Evolutionary conservation across 176 grass and related monocot species (phyloP), one percentile per base, ranked within the genome.

Genomic region (Lolium perenne): DNA sequence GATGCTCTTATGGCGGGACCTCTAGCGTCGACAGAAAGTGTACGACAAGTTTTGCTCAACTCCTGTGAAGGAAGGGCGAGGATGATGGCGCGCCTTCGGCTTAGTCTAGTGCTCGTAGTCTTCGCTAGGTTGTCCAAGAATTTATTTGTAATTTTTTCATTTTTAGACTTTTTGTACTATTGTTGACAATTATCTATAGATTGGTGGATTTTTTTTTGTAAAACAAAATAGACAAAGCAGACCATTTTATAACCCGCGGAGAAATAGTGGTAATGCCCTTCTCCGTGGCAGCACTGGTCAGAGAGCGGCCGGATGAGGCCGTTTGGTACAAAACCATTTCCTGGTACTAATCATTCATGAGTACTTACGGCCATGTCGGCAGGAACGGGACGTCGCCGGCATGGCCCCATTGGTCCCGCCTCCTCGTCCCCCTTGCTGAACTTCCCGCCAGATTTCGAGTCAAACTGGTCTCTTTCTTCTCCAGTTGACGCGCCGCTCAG

Each of bases 381-480:
- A 56, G 5, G 17, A 0, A 7, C 48, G 48, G 48, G 11, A 50
- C 48, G 48, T 12, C 10, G 48, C 48, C 0, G 10, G 48, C 48
- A 11, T 11, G 48, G 70, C 47, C n/a, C 69, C 17, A 41, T 68
- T 60, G 68, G 82, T 67, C 71, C 71, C 61, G 14, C 0, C 50
- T 53, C 65, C 20, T 62, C 46, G 14, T 26, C 32, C 35, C 20
- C 53, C 7, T 22, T 22, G 67, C 38, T 6, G 12, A 50, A 49
- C 66, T 82, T 82, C 83, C 71, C 83, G 88, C 88, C 83, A 18
- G 25, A 54, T 25, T 78, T 78, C 35, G 10, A 83, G 74, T 83
- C 79, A 90, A 86, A 1, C 21, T 78, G 56, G 25, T 58, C 35
- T 23, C 41, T 48, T 70, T 53, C 29, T 20, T 67, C 84, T 2